Base-by-base conservation (phyloP, 108 stramenopile species). In the Skeletonema potamos region DNA sequence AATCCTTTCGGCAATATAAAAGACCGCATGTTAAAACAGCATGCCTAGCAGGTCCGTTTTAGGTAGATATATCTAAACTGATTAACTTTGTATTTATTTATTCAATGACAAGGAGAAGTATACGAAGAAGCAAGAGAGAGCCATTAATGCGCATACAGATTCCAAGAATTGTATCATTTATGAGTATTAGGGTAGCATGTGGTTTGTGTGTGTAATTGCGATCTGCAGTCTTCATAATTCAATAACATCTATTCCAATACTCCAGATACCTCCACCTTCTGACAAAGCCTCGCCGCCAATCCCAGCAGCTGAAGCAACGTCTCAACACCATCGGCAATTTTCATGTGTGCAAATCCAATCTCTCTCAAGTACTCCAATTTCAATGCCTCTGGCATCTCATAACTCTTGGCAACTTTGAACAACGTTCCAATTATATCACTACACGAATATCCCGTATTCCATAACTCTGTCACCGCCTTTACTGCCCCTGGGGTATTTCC, bases 401-500 rank as follows among this genome's bases (percentile, higher is more conserved):
- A 58, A 37, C 80, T 79, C 74, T 93, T 95, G 79, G 84, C 83
- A 33, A 96, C 96, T 81, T 96, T 94, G 86, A 99, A 97, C 22
- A 97, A 26, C n/a, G 97, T 99, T 8, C 92, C 93, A 71, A 99
- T 94, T 54, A 99, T 96, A 75, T 99, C 98, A 58, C 71, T 81
- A 8, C 93, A 79, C 28, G 87, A 73, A 72, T 95, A 97, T 22
- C 96, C 97, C 37, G 89, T 82, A 34, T 70, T 66, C 80, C 87
- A 89, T 51, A 96, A 68, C 7, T 37, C 46, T 24, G 83, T 63
- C 66, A 97, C 48, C 41, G 75, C 58, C 22, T 69, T 68, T 24
- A 83, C 77, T 13, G 95, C 96, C 26, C 58, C 39, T 22, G 83
- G 65, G n/a, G 93, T 80, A 48, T 97, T 74, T 0, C 91, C 87